phyloP scores from a whole-genome alignment of 306 rosid species.

The Elaeagnus macrophylla region DNA sequence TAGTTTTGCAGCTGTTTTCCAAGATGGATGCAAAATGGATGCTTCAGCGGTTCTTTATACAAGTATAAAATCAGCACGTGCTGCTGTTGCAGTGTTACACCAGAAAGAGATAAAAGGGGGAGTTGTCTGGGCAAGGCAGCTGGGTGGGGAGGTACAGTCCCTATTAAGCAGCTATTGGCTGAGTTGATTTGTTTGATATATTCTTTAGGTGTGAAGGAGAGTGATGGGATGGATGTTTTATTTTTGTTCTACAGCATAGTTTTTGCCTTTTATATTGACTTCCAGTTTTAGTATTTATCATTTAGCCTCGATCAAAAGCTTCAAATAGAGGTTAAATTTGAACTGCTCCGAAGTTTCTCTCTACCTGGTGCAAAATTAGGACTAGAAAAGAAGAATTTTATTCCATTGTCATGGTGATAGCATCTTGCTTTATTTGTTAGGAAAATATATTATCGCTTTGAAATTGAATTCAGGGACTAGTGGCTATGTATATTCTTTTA shows the following conservation, averaged over 20 bases:
- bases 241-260: neutral
- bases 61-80: slow-evolving; percentile 86
- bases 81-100: slow-evolving; percentile 67
- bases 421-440: no score
- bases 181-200: neutral
- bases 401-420: no score
- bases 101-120: slow-evolving; percentile 60
- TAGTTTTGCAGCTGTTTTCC: slow-evolving; percentile 59
- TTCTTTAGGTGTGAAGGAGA: neutral
- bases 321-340: no score
- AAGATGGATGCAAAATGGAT: slow-evolving; percentile 82
- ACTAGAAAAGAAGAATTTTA: no score
- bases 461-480: no score
- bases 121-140: slow-evolving; percentile 85
- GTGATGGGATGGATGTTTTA: neutral
- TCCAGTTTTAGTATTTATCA: no score
- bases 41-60: slow-evolving; percentile 79
- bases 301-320: no score
- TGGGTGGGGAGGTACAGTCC: slow-evolving; percentile 85
- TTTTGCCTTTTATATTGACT: no score
- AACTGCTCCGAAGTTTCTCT: no score
- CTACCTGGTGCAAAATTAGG: no score
- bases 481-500: no score
- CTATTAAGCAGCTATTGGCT: neutral
- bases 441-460: no score